Evolutionary conservation across 768 basidiomycete species (phyloP).

Genomic region (Boletus reticuloceps): DNA sequence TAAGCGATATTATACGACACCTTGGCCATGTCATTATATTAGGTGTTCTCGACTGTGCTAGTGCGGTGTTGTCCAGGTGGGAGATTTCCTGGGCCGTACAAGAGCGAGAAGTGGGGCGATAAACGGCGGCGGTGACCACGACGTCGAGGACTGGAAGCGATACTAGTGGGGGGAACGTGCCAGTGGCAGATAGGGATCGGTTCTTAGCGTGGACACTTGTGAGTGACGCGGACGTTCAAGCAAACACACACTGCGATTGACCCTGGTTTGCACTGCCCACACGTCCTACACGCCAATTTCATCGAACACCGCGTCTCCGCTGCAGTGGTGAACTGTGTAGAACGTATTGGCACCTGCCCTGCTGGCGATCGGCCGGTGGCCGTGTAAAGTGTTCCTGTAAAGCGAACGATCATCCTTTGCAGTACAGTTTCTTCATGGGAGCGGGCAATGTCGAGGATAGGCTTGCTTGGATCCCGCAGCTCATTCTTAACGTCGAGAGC

Average conservation of each 20-base stretch:
- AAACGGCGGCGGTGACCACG: neutral
- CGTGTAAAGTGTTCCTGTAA: neutral
- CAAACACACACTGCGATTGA: neutral
- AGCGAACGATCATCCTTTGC: neutral
- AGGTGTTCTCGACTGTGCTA: slow-evolving; percentile 2
- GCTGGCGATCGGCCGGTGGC: neutral
- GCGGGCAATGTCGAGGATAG: slow-evolving; percentile 4
- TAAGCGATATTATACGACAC: slow-evolving; percentile 22
- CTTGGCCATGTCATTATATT: slow-evolving; percentile 8
- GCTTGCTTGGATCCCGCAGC: neutral
- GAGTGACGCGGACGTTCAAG: too few species aligned
- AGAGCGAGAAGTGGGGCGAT: neutral
- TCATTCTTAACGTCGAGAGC: neutral
- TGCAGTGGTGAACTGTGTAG: neutral
- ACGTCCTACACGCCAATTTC: slow-evolving; percentile 5
- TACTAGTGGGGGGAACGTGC: neutral
- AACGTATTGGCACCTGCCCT: neutral
- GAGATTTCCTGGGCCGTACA: neutral
- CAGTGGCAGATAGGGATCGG: neutral
- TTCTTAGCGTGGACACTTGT: too few species aligned
- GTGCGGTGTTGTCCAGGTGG: slow-evolving; percentile 11
- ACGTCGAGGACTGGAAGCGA: neutral
- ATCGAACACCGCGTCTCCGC: slow-evolving; percentile 3
- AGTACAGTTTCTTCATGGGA: neutral
- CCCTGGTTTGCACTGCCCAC: neutral